Evolutionary conservation across 139 green algal species (phyloP).

Genomic region (Klebsormidium nitens): DNA sequence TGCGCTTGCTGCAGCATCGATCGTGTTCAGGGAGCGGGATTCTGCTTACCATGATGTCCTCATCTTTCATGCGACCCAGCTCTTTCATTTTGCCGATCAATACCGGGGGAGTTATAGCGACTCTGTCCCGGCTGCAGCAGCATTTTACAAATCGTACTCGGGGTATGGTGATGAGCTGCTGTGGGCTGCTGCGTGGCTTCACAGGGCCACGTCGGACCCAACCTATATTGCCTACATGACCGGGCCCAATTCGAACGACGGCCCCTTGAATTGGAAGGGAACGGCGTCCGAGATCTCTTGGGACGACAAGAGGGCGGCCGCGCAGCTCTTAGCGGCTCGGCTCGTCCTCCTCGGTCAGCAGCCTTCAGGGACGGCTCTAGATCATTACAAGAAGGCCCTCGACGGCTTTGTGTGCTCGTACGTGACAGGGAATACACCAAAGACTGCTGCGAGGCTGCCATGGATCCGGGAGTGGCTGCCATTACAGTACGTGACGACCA

Average conservation of each 20-base stretch:
- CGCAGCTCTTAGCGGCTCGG: too few species aligned
- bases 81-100: conserved; percentile 27
- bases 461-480: not conserved
- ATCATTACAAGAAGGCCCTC: too few species aligned
- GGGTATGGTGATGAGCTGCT: conserved; percentile 34
- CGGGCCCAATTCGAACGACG: not conserved
- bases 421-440: not conserved
- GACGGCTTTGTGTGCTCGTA: conserved; percentile 1
- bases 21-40: too few species aligned
- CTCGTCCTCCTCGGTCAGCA: too few species aligned
- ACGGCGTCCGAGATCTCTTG: not conserved
- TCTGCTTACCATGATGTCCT: too few species aligned
- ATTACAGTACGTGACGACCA: not conserved
- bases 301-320: not conserved
- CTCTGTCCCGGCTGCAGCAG: not conserved
- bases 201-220: conserved; percentile 11
- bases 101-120: conserved; percentile 16
- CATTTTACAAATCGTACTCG: conserved; percentile 27
- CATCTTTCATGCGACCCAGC: conserved; percentile 5
- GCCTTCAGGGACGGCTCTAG: too few species aligned
- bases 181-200: conserved; percentile 27
- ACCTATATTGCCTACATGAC: conserved; percentile 12
- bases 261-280: not conserved
- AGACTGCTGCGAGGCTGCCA: not conserved
- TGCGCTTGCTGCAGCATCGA: too few species aligned